These are phyloP conservation scores for Collybia sp. DNA, from an alignment of 768 basidiomycete species.

Conservation along the genomic window DNA sequence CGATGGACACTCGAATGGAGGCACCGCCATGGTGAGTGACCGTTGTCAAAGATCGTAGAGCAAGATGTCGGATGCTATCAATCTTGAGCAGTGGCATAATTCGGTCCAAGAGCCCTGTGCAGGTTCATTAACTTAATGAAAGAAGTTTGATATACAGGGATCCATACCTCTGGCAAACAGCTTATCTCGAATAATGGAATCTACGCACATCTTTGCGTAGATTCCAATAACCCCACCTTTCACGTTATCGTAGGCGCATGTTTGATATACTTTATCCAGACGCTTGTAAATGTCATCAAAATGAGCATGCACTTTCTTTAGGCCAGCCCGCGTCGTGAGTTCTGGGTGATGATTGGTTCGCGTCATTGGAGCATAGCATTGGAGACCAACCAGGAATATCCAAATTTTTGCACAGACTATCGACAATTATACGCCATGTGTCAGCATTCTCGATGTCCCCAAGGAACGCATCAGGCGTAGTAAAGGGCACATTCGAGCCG, in stretches of 20 bases:
- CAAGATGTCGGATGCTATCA: conserved; percentile 44
- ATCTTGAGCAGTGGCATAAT: conserved; percentile 49
- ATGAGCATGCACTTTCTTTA: conserved; percentile 58
- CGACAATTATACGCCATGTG: conserved; percentile 43
- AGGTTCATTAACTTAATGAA: not conserved
- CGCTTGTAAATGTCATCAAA: conserved; percentile 48
- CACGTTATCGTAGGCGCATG: conserved; percentile 40
- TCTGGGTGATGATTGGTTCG: conserved; percentile 28
- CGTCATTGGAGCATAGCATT: not conserved
- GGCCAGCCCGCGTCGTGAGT: conserved; percentile 47
- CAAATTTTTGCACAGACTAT: conserved; percentile 43
- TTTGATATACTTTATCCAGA: conserved; percentile 45
- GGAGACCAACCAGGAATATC: conserved; percentile 47
- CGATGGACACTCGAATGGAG: conserved; percentile 45
- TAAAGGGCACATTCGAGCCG: not conserved
- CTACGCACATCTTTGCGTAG: conserved; percentile 59
- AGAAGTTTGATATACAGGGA: not conserved
- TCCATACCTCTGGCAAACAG: conserved; percentile 49
- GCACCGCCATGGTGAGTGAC: conserved; percentile 60
- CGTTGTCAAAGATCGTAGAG: conserved; percentile 49
- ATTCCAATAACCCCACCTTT: conserved; percentile 56
- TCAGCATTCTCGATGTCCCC: conserved; percentile 42
- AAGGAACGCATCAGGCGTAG: conserved; percentile 23
- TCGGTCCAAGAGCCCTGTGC: conserved; percentile 49
- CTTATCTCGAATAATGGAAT: conserved; percentile 55